These are phyloP conservation scores for Cyclocybe aegerita DNA, from an alignment of 768 basidiomycete genomes.

Conservation along the genomic window DNA sequence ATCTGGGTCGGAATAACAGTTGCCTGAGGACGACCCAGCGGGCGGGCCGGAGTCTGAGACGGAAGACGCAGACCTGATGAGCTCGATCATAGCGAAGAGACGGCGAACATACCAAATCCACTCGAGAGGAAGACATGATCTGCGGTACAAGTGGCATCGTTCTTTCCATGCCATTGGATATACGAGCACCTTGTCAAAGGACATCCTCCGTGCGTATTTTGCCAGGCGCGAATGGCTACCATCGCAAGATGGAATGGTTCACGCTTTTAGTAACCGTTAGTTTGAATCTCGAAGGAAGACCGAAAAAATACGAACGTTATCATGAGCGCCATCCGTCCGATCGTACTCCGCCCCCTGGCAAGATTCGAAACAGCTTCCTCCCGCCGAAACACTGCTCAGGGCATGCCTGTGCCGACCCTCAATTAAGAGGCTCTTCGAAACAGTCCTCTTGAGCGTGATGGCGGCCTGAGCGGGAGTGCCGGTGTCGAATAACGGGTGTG, in stretches of 20 bases:
- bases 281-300: neutral
- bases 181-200: neutral
- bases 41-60: no score
- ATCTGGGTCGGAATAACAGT: neutral
- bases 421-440: neutral
- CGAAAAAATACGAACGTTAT: neutral
- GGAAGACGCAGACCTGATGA: neutral
- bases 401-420: neutral
- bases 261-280: neutral
- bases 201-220: neutral
- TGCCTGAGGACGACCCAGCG: neutral
- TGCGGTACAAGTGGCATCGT: neutral
- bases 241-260: neutral
- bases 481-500: neutral
- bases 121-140: neutral
- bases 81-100: neutral
- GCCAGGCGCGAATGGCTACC: neutral
- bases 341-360: neutral
- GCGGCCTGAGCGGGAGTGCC: neutral
- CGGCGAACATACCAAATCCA: neutral
- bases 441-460: neutral
- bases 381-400: neutral
- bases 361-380: neutral
- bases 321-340: neutral
- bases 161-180: constrained; percentile 1